Evolutionary conservation across 2,329 filamentous ascomycete genomes (phyloP), one percentile per base, ranked within the genome.

Genomic region (Colletotrichum liaoningense): DNA sequence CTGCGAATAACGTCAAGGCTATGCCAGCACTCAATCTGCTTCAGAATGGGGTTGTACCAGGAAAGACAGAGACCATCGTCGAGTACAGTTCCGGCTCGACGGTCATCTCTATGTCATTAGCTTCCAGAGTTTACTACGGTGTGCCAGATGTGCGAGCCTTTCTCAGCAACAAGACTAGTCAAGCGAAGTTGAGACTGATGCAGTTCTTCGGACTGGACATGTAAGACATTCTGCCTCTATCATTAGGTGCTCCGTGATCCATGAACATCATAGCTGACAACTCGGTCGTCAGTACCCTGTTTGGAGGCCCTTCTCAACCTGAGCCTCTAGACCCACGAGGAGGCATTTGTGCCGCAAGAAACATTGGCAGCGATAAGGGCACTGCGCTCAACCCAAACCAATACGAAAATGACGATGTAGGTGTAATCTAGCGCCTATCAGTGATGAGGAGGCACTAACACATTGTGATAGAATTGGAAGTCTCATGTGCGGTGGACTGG

Each of bases 61-160:
- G 63, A n/a, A 84, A 84, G 75, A 88, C 87, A 2, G 82, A 87
- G 62, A 86, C 86, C 0, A 85, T 92, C 24, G 85, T 91, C 63
- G 90, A 92, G 76, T 89, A 89, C 69, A 91, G 88, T 78, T 91
- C 89, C 1, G 90, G 90, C 0, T 91, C 89, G 1, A 92, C 90
- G 0, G 89, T 91, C 5, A 84, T 91, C 33, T 91, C 90, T 1
- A 87, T 92, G 86, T 86, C 87, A 0, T 84, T 91, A 76, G 83
- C 89, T 11, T 84, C 87, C 0, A 82, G 89, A 19, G 86, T 88
- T 1, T 82, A 88, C 65, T 85, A 89, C 72, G 86, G 84, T 2
- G 81, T 89, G 19, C 77, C 85, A 1, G 88, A 91, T 72, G 86
- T 87, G 0, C 80, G 86, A 14, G 90, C 89, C 0, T 91, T 86